Percentiles rank a stretch among this genome's conserved stretches.
Evolutionary conservation across 2,329 filamentous ascomycete species (phyloP).

Genomic region (Alternaria angustiovoidea): DNA sequence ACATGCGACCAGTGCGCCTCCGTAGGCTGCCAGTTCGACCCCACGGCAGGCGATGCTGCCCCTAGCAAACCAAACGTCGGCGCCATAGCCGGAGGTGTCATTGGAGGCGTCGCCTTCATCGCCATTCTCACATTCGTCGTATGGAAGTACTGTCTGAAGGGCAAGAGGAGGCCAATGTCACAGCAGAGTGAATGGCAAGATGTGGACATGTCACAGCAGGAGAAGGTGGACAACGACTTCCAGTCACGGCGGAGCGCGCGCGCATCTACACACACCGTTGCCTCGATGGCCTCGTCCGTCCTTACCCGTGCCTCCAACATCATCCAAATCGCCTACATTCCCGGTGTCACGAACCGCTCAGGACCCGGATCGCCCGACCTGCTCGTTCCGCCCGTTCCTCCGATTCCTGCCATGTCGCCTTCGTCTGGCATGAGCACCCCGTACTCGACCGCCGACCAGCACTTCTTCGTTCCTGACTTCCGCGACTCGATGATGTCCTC

Average conservation of each 20-base stretch:
- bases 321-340: constrained; percentile 99
- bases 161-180: constrained; percentile 68
- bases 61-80: constrained; percentile 70
- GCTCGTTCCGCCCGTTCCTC: constrained; percentile 90
- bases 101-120: constrained; percentile 82
- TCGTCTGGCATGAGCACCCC: constrained; percentile 67
- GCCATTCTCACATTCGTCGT: constrained; percentile 79
- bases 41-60: constrained; percentile 38
- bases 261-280: constrained; percentile 82
- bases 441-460: constrained; percentile 71
- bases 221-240: constrained; percentile 66
- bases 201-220: constrained; percentile 62
- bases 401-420: constrained; percentile 72
- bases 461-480: constrained; percentile 93
- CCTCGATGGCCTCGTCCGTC: constrained; percentile 93
- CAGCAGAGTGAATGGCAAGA: constrained; percentile 64
- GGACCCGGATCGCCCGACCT: constrained; percentile 81
- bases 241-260: constrained; percentile 67
- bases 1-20: constrained; percentile 68
- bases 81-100: constrained; percentile 88
- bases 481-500: constrained; percentile 91
- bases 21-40: constrained; percentile 60
- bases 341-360: constrained; percentile 92
- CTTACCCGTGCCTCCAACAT: constrained; percentile 97
- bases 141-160: constrained; percentile 88